Percentiles rank a stretch among this genome's conserved stretches.
Conservation (phyloP, 2,329 filamentous ascomycete species). For the Corinectria fuckeliana region DNA sequence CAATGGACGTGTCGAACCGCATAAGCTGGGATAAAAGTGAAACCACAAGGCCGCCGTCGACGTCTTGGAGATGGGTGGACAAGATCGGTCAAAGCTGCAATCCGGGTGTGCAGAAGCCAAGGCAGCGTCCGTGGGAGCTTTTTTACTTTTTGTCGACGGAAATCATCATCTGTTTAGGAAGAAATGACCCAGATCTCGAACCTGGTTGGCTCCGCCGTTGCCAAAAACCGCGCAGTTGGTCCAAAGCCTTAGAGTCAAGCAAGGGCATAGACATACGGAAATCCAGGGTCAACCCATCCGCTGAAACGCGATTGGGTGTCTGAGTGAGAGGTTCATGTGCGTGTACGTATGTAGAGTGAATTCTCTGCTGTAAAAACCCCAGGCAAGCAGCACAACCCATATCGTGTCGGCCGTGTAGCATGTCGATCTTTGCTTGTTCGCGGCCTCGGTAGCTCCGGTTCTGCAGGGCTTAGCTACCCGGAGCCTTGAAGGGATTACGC, state of each 20-base stretch:
- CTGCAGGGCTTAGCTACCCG: not conserved
- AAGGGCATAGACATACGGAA: not conserved
- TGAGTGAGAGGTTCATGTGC: not conserved
- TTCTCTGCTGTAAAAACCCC: not conserved
- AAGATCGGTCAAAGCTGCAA: not conserved
- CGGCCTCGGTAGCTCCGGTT: not conserved
- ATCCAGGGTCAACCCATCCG: not conserved
- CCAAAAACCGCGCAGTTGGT: not conserved
- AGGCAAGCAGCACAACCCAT: not conserved
- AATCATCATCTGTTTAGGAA: not conserved
- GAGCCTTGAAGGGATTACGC: not conserved
- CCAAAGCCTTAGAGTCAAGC: not conserved
- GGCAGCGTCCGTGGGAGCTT: not conserved
- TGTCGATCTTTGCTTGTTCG: slow-evolving; percentile 1
- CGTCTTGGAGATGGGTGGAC: not conserved
- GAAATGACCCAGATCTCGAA: not conserved
- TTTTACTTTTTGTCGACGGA: slow-evolving; percentile 6
- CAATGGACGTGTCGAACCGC: not conserved
- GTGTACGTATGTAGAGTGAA: not conserved
- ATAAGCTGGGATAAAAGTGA: not conserved
- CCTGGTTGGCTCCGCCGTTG: not conserved
- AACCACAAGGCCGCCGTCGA: not conserved
- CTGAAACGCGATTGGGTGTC: not conserved
- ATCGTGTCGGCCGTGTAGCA: not conserved
- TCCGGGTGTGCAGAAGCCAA: not conserved